Conservation (phyloP, 2,329 filamentous ascomycete genomes). For the Venturia effusa region DNA sequence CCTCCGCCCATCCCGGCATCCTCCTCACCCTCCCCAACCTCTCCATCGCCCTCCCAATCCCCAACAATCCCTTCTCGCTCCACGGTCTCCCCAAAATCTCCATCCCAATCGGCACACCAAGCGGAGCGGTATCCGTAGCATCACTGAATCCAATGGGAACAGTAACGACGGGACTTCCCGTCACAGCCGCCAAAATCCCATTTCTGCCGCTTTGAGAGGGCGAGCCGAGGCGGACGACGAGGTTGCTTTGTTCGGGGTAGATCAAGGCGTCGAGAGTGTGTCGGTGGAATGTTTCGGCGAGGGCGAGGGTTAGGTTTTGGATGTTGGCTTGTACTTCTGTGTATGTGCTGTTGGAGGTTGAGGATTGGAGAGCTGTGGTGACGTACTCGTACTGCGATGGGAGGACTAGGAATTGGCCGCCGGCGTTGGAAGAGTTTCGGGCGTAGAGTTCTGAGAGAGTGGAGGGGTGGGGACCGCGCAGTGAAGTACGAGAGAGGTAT, state of each 20-base stretch:
- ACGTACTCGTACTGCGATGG: conserved; percentile 47
- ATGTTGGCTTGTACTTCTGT: conserved; percentile 37
- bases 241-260: conserved; percentile 55
- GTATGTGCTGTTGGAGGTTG: conserved; percentile 42
- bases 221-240: conserved; percentile 48
- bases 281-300: conserved; percentile 39
- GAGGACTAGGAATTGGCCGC: conserved; percentile 47
- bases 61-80: conserved; percentile 43
- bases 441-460: conserved; percentile 41
- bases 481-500: conserved; percentile 40
- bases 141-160: conserved; percentile 45
- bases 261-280: conserved; percentile 46
- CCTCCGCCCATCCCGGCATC: conserved; percentile 35
- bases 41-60: conserved; percentile 43
- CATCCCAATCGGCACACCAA: conserved; percentile 53
- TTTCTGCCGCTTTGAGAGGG: conserved; percentile 49
- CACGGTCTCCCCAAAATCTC: conserved; percentile 50
- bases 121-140: conserved; percentile 36
- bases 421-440: conserved; percentile 21
- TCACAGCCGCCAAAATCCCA: conserved; percentile 44
- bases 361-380: conserved; percentile 39
- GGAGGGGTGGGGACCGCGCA: conserved; percentile 32
- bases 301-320: conserved; percentile 38
- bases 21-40: conserved; percentile 34
- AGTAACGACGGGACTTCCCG: conserved; percentile 42